These are phyloP conservation scores for Colletotrichum sansevieriae DNA, from an alignment of 2,329 filamentous ascomycete genomes.

Conservation along the genomic window DNA sequence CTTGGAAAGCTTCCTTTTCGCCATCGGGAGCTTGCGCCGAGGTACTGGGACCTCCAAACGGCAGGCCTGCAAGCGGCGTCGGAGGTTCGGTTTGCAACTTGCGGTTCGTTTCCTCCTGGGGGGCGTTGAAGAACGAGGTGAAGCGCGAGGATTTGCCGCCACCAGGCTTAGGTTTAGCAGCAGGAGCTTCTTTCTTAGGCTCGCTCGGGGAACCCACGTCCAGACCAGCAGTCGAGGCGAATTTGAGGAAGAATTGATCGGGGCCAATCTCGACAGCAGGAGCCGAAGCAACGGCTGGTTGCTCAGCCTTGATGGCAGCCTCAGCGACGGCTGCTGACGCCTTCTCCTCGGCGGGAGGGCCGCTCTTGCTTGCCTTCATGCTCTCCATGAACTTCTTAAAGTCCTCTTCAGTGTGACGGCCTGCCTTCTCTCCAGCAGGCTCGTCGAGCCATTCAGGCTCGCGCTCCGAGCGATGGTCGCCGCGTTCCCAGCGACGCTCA, in stretches of 20 bases:
- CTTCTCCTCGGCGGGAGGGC: constrained; percentile 53
- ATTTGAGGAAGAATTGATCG: constrained; percentile 82
- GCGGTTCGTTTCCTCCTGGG: constrained; percentile 63
- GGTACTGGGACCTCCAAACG: constrained; percentile 39
- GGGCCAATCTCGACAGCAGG: constrained; percentile 75
- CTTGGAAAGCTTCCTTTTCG: constrained; percentile 89
- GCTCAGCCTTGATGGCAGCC: constrained; percentile 60
- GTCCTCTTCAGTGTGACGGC: constrained; percentile 86
- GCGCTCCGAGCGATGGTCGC: constrained; percentile 74
- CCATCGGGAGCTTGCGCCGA: constrained; percentile 64
- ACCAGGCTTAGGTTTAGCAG: constrained; percentile 66
- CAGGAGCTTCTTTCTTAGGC: constrained; percentile 54
- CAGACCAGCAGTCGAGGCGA: constrained; percentile 55
- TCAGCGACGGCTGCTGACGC: constrained; percentile 50
- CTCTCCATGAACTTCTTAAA: constrained; percentile 95
- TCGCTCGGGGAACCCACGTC: constrained; percentile 68
- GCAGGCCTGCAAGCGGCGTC: constrained; percentile 55
- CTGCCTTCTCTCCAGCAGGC: constrained; percentile 75
- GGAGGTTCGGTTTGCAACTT: constrained; percentile 64
- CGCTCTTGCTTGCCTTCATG: constrained; percentile 78
- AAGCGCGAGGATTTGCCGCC: constrained; percentile 83
- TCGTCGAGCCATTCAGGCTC: constrained; percentile 94
- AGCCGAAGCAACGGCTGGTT: constrained; percentile 68
- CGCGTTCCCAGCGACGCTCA: constrained; percentile 68
- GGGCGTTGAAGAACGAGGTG: constrained; percentile 80